Evolutionary conservation across 768 basidiomycete species (phyloP), one percentile per base, ranked within the genome.

Genomic region (Multifurca ochricompacta): DNA sequence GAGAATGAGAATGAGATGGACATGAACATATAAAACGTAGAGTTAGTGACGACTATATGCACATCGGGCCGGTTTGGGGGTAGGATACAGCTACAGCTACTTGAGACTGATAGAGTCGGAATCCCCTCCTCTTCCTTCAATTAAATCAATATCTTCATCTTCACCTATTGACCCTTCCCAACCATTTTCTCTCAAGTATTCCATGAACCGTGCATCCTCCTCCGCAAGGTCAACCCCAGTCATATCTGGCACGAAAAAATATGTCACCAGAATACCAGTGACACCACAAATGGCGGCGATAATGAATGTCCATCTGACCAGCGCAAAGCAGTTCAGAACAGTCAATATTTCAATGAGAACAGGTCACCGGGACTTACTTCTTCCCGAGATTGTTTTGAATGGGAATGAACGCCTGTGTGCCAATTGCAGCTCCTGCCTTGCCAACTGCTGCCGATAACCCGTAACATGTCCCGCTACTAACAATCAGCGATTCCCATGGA

Each of bases 361-460:
- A 44, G 14, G 42, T 48, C 51, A 41, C 19, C 35, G 10, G 2
- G 46, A 66, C 71, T 41, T 61, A 79, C 78, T 73, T 77, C 63
- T 83, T 79, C 13, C 85, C 85, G n/a, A 84, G 76, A 63, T 83
- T 74, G 51, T 70, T 69, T 62, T 82, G 79, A 56, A 86, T 83
- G 3, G 83, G 83, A 3, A 81, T 83, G 65, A 85, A 85, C 1
- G 76, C 80, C 62, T 85, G 82, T 0, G 81, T 83, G 8, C 84
- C 83, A 47, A 85, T 54, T n/a, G 81, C 85, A 18, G 85, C 87
- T 4, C 86, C 86, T 2, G 81, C 72, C 62, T 85, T 86, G 8
- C 83, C 83, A 6, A 86, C 68, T 0, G 82, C 82, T 7, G 83
- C 83, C 25, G 79, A 80, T 35, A 86, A 63, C 1, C 84, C 85